Evolutionary conservation across 2,329 filamentous ascomycete genomes (phyloP), one percentile per base, ranked within the genome.

Genomic region (Penicillium thymicola): DNA sequence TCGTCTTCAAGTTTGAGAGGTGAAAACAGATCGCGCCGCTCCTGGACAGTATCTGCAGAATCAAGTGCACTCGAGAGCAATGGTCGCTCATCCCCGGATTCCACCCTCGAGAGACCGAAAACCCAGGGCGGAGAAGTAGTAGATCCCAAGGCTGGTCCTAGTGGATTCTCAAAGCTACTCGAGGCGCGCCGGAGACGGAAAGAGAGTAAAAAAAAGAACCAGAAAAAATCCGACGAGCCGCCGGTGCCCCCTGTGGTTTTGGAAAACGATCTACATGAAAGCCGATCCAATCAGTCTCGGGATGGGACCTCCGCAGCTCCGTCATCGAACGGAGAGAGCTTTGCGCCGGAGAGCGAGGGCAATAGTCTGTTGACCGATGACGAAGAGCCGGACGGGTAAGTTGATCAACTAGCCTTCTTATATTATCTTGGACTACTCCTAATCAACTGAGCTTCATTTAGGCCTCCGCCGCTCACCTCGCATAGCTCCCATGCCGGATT

Each of bases 401-500:
- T 70, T 41, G 27, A 37, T 27, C 21, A 48, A 27, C 30, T 45
- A 9, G 27, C 10, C 23, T 11, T 43, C 41, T 45, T 23, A 46
- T 41, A 46, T 41, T 37, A 23, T 25, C 6, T 36, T 42, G 34
- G 11, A n/a, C 8, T 46, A 10, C 28, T 44, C 4, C 41, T 40
- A 37, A 40, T 16, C 32, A 27, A 13, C 23, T 37, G 13, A 16
- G 6, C 43, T 30, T 47, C 45, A 57, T 63, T 63, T 63, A 74
- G 72, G 27, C 68, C 71, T 47, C 82, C 82, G 59, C 77, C 79
- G 52, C 73, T 81, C 54, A 75, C 82, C 52, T 77, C 82, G 28
- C 84, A 85, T 70, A 82, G 85, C 51, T 88, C 88, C 34, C 86
- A 89, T 65, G 80, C 83, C 67, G 85, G 85, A 60, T 85, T 88